Evolutionary conservation across 768 basidiomycete species (phyloP).

Genomic region (Lyophyllum shimeji): DNA sequence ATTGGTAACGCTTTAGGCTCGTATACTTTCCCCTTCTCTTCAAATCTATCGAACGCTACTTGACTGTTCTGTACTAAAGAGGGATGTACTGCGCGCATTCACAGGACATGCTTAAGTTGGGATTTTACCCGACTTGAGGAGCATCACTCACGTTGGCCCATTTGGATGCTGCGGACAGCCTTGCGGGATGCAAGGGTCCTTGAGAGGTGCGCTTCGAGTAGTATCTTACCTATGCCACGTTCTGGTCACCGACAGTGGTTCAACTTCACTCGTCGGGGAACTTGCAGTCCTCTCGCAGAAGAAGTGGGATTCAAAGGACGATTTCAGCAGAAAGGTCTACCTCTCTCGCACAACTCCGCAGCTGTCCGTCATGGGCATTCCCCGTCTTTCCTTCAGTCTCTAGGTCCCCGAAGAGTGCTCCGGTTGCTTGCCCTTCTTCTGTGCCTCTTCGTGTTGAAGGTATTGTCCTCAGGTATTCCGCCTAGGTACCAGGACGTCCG

Average conservation of each 20-base stretch:
- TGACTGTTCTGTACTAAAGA: too few relatives aligned
- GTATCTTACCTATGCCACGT: not conserved
- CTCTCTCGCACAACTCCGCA: not conserved
- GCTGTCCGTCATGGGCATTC: not conserved
- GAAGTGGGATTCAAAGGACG: too few relatives aligned
- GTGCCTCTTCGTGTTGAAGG: not conserved
- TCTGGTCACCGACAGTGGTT: not conserved
- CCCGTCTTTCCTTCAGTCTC: not conserved
- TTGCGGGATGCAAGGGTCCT: too few relatives aligned
- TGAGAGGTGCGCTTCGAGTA: not conserved
- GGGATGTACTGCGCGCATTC: too few relatives aligned
- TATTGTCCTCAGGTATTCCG: conserved; percentile 19
- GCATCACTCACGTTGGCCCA: too few relatives aligned
- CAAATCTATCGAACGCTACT: too few relatives aligned
- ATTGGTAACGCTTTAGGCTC: too few relatives aligned
- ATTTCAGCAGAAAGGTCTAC: not conserved
- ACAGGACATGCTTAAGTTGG: too few relatives aligned
- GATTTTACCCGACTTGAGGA: too few relatives aligned
- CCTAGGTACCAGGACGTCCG: conserved; percentile 18
- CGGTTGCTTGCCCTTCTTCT: not conserved
- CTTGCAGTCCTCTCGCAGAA: too few relatives aligned
- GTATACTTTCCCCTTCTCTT: too few relatives aligned
- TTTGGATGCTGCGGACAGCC: too few relatives aligned
- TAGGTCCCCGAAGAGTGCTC: not conserved
- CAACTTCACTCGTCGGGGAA: not conserved